Conservation (phyloP, 192 early-diverging fungal species). For the Coemansia sp. region DNA sequence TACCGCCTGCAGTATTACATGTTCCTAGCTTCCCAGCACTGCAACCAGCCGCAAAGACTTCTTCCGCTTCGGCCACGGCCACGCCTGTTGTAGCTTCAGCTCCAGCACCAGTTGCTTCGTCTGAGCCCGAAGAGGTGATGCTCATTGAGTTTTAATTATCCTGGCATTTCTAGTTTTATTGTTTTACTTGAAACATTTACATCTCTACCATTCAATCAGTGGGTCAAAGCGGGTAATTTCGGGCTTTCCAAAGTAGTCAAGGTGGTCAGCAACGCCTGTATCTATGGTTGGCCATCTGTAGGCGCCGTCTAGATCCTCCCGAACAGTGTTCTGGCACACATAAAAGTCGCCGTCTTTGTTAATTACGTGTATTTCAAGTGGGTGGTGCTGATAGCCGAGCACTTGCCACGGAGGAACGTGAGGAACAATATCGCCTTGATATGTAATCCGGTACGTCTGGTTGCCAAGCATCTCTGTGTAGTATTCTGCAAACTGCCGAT, state of each 20-base stretch:
- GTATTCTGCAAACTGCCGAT: slow-evolving; percentile 43
- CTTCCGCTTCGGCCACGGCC: slow-evolving; percentile 3
- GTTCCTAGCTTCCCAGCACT: slow-evolving; percentile 44
- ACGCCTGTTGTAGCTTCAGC: neutral
- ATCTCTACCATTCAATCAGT: slow-evolving; percentile 36
- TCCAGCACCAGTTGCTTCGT: slow-evolving; percentile 1
- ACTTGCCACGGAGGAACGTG: slow-evolving; percentile 53
- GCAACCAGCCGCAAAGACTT: slow-evolving; percentile 18
- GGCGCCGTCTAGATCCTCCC: slow-evolving; percentile 49
- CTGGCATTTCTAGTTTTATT: neutral
- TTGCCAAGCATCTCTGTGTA: slow-evolving; percentile 44
- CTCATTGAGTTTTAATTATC: slow-evolving; percentile 33
- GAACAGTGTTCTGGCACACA: slow-evolving; percentile 48
- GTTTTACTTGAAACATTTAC: neutral
- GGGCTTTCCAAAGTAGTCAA: slow-evolving; percentile 52
- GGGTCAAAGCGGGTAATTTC: slow-evolving; percentile 39
- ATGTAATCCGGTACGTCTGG: slow-evolving; percentile 49
- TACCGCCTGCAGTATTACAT: slow-evolving; percentile 22
- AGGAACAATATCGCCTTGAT: slow-evolving; percentile 46
- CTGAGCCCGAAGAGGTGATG: slow-evolving; percentile 32
- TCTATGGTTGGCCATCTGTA: slow-evolving; percentile 55
- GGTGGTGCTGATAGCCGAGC: slow-evolving; percentile 53
- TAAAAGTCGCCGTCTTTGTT: slow-evolving; percentile 46
- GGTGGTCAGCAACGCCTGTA: slow-evolving; percentile 43
- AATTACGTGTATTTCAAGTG: slow-evolving; percentile 49